These are phyloP conservation scores for Wallacemonas rigidus DNA, from an alignment of 208 protist genomes.

Conservation along the genomic window DNA sequence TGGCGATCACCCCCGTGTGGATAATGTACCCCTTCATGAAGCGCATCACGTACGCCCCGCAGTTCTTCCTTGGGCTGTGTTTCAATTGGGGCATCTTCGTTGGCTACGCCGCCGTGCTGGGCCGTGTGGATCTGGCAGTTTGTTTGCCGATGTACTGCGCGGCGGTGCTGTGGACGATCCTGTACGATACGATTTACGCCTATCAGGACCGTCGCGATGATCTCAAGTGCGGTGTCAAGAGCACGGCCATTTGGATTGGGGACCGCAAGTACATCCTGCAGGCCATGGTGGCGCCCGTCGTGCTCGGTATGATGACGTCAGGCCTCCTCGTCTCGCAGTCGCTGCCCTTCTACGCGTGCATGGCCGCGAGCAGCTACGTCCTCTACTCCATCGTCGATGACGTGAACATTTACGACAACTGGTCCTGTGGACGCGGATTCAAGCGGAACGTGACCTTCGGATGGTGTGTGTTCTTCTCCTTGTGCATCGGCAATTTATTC, in stretches of 20 bases:
- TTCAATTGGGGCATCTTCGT: conserved; percentile 90
- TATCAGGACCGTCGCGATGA: conserved; percentile 82
- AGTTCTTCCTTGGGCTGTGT: conserved; percentile 77
- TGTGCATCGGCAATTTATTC: conserved; percentile 77
- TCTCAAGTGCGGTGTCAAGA: conserved; percentile 82
- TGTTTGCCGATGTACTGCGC: conserved; percentile 76
- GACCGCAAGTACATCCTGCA: conserved; percentile 82
- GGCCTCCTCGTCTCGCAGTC: conserved; percentile 74
- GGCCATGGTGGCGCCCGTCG: conserved; percentile 55
- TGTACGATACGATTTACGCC: conserved; percentile 88
- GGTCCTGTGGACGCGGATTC: conserved; percentile 74
- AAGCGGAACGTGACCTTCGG: conserved; percentile 69
- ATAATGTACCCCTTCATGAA: conserved; percentile 86
- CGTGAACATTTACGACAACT: conserved; percentile 87
- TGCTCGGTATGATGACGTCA: conserved; percentile 46
- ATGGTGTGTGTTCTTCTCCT: conserved; percentile 63
- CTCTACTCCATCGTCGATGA: conserved; percentile 79
- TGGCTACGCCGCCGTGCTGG: conserved; percentile 83
- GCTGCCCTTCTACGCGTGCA: conserved; percentile 71
- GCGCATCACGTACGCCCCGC: conserved; percentile 76
- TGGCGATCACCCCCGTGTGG: conserved; percentile 67
- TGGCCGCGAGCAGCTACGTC: conserved; percentile 58
- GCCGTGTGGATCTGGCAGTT: conserved; percentile 67
- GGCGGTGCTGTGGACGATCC: conserved; percentile 72
- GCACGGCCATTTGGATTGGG: conserved; percentile 77